Evolutionary conservation across 164 flowering plant species (phyloP).

Genomic region (Malania oleifera): DNA sequence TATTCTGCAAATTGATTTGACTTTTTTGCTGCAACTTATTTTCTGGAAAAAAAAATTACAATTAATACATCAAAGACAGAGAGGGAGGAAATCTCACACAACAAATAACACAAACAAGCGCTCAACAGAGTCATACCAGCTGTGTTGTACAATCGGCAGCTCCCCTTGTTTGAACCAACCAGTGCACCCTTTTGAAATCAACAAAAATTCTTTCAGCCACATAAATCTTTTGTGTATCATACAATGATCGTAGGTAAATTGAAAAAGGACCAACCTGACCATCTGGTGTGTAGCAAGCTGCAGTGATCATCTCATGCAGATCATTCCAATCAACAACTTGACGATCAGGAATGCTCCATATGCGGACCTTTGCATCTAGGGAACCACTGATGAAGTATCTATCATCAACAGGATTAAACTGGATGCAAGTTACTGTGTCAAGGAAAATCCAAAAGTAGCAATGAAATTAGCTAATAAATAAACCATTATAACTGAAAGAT

Average conservation of each 20-base stretch:
- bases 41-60: constrained; percentile 41
- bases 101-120: neutral
- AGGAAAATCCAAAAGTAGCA: constrained; percentile 17
- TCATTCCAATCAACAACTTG: constrained; percentile 98
- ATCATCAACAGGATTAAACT: constrained; percentile 98
- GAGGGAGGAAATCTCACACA: neutral
- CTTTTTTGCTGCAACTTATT: constrained; percentile 70
- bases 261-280: constrained; percentile 63
- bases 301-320: constrained; percentile 98
- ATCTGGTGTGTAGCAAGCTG: constrained; percentile 97
- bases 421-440: constrained; percentile 93
- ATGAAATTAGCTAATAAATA: constrained; percentile 11
- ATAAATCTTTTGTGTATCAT: too few relatives aligned
- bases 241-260: neutral
- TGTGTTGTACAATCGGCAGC: constrained; percentile 71
- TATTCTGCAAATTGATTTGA: constrained; percentile 74
- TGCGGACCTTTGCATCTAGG: constrained; percentile 93
- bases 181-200: constrained; percentile 71
- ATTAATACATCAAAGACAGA: too few relatives aligned
- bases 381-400: constrained; percentile 98
- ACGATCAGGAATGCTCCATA: constrained; percentile 96
- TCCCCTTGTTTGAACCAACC: constrained; percentile 96
- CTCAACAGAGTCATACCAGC: constrained; percentile 49
- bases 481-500: neutral
- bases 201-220: constrained; percentile 18